These are phyloP conservation scores for Hypholoma fasciculare DNA, from an alignment of 768 basidiomycete species.

Conservation along the genomic window DNA sequence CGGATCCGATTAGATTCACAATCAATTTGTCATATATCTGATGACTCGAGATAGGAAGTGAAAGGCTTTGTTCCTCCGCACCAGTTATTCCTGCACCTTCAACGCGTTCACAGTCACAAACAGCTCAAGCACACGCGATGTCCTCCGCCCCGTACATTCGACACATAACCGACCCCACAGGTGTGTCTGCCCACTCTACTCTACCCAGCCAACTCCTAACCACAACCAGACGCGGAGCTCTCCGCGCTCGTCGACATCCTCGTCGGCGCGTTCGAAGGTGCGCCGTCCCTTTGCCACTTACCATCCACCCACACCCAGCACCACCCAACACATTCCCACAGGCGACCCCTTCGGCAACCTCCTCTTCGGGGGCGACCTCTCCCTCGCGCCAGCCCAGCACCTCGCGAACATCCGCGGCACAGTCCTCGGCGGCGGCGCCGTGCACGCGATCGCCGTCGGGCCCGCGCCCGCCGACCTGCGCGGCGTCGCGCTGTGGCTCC, in stretches of 20 bases:
- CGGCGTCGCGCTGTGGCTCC: constrained; percentile 31
- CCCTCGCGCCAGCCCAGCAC: constrained; percentile 13
- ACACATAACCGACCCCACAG: too few species aligned
- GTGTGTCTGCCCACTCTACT: not conserved
- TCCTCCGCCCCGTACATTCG: too few species aligned
- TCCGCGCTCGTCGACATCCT: constrained; percentile 4
- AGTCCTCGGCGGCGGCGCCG: constrained; percentile 27
- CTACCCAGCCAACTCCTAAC: not conserved
- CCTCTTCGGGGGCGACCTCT: constrained; percentile 19
- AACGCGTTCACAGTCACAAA: too few species aligned
- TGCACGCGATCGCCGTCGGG: constrained; percentile 25
- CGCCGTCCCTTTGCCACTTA: not conserved
- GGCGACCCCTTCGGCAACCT: constrained; percentile 16
- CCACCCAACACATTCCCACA: not conserved
- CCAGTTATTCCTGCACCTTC: too few species aligned
- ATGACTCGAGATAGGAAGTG: too few species aligned
- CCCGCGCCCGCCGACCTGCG: constrained; percentile 22
- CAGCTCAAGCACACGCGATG: too few species aligned
- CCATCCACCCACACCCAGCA: not conserved
- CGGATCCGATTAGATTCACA: too few species aligned
- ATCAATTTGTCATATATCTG: too few species aligned
- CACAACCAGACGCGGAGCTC: constrained; percentile 8
- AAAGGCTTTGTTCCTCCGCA: too few species aligned
- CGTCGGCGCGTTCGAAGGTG: constrained; percentile 13
- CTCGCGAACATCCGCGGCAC: constrained; percentile 20